Base-by-base conservation (phyloP, 202 grass and related monocot genomes). In the Zizania palustris region DNA sequence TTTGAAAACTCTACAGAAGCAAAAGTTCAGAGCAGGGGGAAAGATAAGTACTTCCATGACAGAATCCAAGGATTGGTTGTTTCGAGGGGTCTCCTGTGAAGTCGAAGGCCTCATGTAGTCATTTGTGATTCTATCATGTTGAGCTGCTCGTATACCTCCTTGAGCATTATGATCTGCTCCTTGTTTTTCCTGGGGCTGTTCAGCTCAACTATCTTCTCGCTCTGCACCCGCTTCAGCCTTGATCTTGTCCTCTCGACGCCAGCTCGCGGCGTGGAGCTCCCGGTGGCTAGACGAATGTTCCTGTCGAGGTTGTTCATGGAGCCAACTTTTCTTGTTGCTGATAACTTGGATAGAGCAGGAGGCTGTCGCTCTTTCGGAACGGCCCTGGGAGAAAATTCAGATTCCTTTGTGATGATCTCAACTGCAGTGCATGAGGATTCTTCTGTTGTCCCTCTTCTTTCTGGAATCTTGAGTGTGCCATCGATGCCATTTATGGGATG, bases 151-250 rank as follows among this genome's bases (percentile, higher is more conserved):
- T 90, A 94, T 11, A 98, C 90, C 15, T 95, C 91, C 8, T 82
- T 85, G 78, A 92, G 80, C 85, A 87, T 72, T 80, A 94, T 98
- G 16, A 95, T 80, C 55, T 90, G 87, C 40, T 98, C 87, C 70
- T 90, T 91, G 56, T 36, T 74, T 44, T 46, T 48, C 41, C 62
- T 78, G 38, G 72, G 59, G 15, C 75, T 66, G 14, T 62, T 84
- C 59, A 80, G 40, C 76, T 92, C 83, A 62, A 75, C 43, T 60
- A 64, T 85, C 65, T 90, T 94, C 77, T 82, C 87, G 56, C 82
- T 28, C 28, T 94, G 89, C 38, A 97, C 80, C 35, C 87, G 76
- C 69, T 82, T 84, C 59, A 94, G 61, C 65, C 77, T 86, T 73
- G 76, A 88, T 77, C 79, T 86, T 10, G 75, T 86, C 28, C 84